Base-by-base conservation (phyloP, 768 basidiomycete species). In the Hypholoma sublateritium region DNA sequence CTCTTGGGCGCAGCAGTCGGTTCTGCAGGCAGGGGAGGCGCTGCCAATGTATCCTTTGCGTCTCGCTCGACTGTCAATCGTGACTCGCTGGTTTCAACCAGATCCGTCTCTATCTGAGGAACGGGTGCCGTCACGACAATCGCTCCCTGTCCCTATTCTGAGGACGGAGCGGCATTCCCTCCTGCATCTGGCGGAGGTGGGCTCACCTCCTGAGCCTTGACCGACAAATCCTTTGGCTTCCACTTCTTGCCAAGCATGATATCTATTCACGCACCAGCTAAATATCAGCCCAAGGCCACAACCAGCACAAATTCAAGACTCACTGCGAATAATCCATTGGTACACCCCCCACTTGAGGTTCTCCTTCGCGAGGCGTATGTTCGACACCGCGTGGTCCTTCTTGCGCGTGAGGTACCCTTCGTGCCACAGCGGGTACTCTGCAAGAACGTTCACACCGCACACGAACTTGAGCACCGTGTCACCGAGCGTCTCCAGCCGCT, bases 331-430 rank as follows among this genome's bases (percentile, higher is more conserved):
- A 55, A 92, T 87, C 87, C 87, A 92, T 24, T 74, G 74, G 65
- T 83, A 87, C 13, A 91, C 56, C 3, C 71, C 64, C 52, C 70
- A 74, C 22, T 65, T 64, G 1, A 89, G 68, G 28, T 87, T 82
- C 60, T 81, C 83, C 63, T 87, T 89, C 0, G 89, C 88, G 11
- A 91, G 79, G 19, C 78, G 74, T 0, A 79, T 80, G 65, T 92
- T 92, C 0, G 88, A 82, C 4, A 91, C 89, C 0, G 78, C 75
- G 53, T 90, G 89, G 61, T 91, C 89, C 68, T 91, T 91, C 65
- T 81, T 82, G 58, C 73, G 76, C 2, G 81, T 81, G 13, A 91
- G 72, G 62, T 90, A 91, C 11, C 89, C 89, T 62, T 92, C 90
- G 55, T 87, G 90, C 90, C 89, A 92, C n/a, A 81, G 63, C 0